Evolutionary conservation across 1,139 yeast species (phyloP), one percentile per base, ranked within the genome.

Genomic region (Yamadazyma dushanensis): DNA sequence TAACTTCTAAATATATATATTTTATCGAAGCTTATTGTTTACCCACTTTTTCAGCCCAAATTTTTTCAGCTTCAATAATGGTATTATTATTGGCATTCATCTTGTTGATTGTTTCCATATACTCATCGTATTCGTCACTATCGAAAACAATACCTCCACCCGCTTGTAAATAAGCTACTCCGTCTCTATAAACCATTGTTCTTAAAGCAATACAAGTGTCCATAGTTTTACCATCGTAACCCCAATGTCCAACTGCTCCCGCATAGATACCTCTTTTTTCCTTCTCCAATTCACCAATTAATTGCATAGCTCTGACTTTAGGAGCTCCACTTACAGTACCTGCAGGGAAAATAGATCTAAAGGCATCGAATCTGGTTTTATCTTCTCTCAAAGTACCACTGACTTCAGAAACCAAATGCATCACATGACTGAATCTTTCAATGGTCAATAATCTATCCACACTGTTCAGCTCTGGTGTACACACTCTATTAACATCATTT

Each of bases 191-290:
- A 27, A 92, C 92, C 97, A 92, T 92, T 1, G 98, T 92, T 64
- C 98, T 78, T 50, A 92, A 70, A 0, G 98, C 98, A 56, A 92
- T 92, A 64, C 98, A 92, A 1, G 97, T 92, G 56, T 92, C 95
- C 97, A 92, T 92, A 18, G 89, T 76, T 50, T 78, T 80, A 13
- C 94, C 88, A 53, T 88, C 96, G 57, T 89, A 92, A 1, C 96
- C 90, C 96, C 97, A 92, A 59, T 86, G 85, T 8, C 98, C 98
- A n/a, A 92, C 97, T 1, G 98, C 98, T 45, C 98, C 98, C 1
- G 98, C 98, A 56, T 92, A 92, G 10, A 90, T 90, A 29, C 98
- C 98, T 54, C 98, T 76, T 55, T 89, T 87, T 56, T 92, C 97
- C 46, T 78, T 73, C 57, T 92, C 98, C 35, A 92, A 68, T 56